Base-by-base conservation (phyloP, 768 basidiomycete genomes). In the Brasilioporus rufonigricans region DNA sequence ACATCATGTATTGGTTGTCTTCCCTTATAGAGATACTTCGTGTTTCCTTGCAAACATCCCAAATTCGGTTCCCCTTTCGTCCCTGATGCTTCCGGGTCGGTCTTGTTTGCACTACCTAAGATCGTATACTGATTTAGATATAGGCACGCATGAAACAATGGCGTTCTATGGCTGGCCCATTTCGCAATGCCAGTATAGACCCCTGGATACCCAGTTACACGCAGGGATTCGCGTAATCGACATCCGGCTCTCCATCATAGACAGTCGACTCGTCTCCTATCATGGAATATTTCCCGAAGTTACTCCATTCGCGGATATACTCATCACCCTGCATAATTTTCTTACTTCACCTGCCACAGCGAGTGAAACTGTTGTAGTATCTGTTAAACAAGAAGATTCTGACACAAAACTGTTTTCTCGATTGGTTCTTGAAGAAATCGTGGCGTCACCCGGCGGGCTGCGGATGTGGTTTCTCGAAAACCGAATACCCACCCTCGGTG, bases 351-450 rank as follows among this genome's bases (percentile, higher is more conserved):
- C 83, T 0, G 60, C 62, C 4, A 81, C 89, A 1, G 75, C 73
- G 10, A 77, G 75, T 27, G 94, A 96, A 69, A 89, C 89, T 0
- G 68, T 97, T 33, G 80, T 97, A 27, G 84, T 95, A 75, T 93
- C 87, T 16, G 80, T 98, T 66, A 95, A 96, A 70, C 89, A 95
- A 65, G 94, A 98, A 68, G 87, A 91, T 60, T 77, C 78, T 0
- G 73, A 81, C 4, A 66, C 74, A 0, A 60, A 69, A 1, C 53
- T 73, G 7, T 93, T 95, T 69, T 89, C 89, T 2, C 61, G 69
- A 29, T 70, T 85, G 11, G 87, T 94, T 10, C 81, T 79, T 33
- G 73, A 82, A 39, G 88, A 85, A 51, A 87, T 96, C 24, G 67
- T 71, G 23, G 63, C 64, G 40, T 80, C 83, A 3, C 80, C 83